These are phyloP conservation scores for Aquilaria sinensis DNA, from an alignment of 345 rosid species.

Conservation along the genomic window DNA sequence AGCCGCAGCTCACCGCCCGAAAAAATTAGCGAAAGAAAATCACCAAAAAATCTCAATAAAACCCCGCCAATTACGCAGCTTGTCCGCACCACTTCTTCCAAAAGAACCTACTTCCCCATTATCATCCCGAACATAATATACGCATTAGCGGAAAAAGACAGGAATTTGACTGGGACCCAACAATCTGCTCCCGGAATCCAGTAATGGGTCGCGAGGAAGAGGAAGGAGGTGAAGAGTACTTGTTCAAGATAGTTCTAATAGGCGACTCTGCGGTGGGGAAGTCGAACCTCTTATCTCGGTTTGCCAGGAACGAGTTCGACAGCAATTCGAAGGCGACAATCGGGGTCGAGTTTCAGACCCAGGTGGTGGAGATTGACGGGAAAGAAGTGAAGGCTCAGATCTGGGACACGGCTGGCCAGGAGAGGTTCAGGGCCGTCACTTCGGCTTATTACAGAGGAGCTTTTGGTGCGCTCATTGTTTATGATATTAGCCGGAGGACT, in stretches of 20 bases:
- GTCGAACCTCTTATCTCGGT: constrained; percentile 73
- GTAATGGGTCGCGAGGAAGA: constrained; percentile 42
- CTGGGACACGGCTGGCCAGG: constrained; percentile 99
- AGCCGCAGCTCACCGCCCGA: too few species aligned
- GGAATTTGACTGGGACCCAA: background rate
- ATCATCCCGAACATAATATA: background rate
- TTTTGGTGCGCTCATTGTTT: constrained; percentile 84
- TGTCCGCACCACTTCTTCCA: constrained; percentile 25
- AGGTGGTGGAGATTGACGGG: constrained; percentile 74
- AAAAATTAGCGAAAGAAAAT: background rate
- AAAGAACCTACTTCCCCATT: background rate
- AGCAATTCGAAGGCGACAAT: constrained; percentile 87
- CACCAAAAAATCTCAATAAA: background rate
- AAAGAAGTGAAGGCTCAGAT: constrained; percentile 92
- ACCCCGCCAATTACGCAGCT: constrained; percentile 53
- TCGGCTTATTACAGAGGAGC: constrained; percentile 98
- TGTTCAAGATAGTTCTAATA: constrained; percentile 86
- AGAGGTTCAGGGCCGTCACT: constrained; percentile 90
- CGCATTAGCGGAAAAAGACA: background rate
- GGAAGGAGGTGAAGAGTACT: constrained; percentile 54
- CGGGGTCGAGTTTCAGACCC: constrained; percentile 93
- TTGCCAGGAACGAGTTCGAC: constrained; percentile 83
- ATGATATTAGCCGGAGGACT: constrained; percentile 66
- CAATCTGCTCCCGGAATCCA: background rate
- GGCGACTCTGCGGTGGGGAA: constrained; percentile 97